phyloP scores from a whole-genome alignment of 2,329 filamentous ascomycete species.

The Pleurostoma richardsiae region DNA sequence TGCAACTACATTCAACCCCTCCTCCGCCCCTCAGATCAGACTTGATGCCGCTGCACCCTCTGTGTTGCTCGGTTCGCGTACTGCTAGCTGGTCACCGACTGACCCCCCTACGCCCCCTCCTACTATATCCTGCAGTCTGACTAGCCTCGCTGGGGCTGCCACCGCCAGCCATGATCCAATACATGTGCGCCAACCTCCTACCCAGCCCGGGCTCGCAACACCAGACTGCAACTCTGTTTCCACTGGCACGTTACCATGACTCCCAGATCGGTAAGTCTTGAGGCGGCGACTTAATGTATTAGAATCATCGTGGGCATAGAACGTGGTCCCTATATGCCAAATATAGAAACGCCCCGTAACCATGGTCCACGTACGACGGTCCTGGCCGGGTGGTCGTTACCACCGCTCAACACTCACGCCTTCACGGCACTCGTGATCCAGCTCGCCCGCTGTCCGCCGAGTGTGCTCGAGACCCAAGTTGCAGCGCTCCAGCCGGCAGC shows the following conservation, averaged over 20 bases:
- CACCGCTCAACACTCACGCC: not conserved
- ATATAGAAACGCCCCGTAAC: constrained; percentile 16
- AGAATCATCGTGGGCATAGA: constrained; percentile 21
- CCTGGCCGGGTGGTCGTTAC: not conserved
- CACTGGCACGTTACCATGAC: constrained; percentile 21
- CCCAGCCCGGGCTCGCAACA: constrained; percentile 9
- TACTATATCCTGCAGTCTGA: constrained; percentile 6
- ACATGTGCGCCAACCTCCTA: constrained; percentile 1
- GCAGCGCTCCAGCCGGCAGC: not conserved
- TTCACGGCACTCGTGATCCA: too few relatives aligned
- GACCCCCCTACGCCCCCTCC: constrained; percentile 9
- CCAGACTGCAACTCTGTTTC: constrained; percentile 21
- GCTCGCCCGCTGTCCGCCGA: too few relatives aligned
- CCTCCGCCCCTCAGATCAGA: not conserved
- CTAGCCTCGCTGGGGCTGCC: constrained; percentile 6
- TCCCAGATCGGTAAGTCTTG: constrained; percentile 22
- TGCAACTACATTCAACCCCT: not conserved
- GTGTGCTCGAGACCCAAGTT: too few relatives aligned
- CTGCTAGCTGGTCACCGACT: constrained; percentile 5
- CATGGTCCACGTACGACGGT: not conserved
- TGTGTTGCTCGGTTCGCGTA: not conserved
- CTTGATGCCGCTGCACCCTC: not conserved
- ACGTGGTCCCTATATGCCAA: constrained; percentile 23
- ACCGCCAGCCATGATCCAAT: not conserved
- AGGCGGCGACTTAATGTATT: constrained; percentile 17